Evolutionary conservation across 768 basidiomycete species (phyloP), one percentile per base, ranked within the genome.

Genomic region (Dentipellis fragilis): DNA sequence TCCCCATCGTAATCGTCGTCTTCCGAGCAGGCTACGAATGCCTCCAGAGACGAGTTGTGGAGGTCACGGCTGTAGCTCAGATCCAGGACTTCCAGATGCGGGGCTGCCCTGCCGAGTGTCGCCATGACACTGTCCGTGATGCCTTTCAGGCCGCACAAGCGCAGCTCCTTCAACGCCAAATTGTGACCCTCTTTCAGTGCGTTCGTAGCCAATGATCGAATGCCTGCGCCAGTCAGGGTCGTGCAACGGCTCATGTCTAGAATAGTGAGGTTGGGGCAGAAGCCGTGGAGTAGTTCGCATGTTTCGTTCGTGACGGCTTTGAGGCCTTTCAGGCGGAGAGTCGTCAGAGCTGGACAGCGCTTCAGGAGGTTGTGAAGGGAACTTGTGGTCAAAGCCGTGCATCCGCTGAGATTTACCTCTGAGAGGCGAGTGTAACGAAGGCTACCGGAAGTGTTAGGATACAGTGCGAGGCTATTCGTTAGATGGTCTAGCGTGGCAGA

Each of bases 1-100:
- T 74, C 72, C 3, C 58, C 55, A 21, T 65, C 65, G n/a, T 59
- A 57, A 22, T 71, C 67, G 19, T 74, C 72, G 10, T 68, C 66
- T 16, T 74, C 70, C 21, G 74, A 64, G 57, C 81, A 81, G 1
- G 79, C 71, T 5, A 90, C 81, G 65, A 89, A 84, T 2, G 83
- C 85, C 47, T 86, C 87, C 58, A 91, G 60, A 2, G 83, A 80
- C 2, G 86, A 84, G 65, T 92, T 90, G 65, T 84, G 85, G 56
- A 93, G 67, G 55, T 82, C 77, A 34, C 77, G 76, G 55, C 79
- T 75, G 63, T 88, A 87, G 69, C 86, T 88, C 58, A 93, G 69
- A 67, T 94, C 92, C 19, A 94, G 72, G 16, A 89, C 79, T 67
- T 91, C 87, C 19, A 94, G 76, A 62, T 74, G 71, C 17, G 88